A percentile compares a stretch with the other conserved stretches of the same genome.
Conservation (phyloP, 768 basidiomycete species). For the Termitomyces sp. region DNA sequence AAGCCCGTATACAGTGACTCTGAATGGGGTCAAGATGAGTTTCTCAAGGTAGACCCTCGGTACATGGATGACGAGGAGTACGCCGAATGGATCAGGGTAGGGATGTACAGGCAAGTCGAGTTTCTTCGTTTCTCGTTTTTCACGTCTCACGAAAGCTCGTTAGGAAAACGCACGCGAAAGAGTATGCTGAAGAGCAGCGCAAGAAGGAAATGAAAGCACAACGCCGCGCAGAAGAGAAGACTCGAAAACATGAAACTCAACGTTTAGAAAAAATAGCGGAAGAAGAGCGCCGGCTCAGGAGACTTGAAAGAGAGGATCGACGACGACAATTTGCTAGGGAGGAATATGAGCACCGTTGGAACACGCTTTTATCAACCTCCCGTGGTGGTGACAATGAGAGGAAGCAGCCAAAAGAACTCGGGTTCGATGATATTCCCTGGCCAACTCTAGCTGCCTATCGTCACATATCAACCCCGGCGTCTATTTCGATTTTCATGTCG, state of each 20-base stretch:
- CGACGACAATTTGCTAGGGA: conserved; percentile 41
- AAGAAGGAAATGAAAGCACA: conserved; percentile 49
- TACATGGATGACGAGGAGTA: conserved; percentile 85
- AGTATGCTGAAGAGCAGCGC: conserved; percentile 57
- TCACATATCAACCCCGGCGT: conserved; percentile 13
- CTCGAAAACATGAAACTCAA: conserved; percentile 45
- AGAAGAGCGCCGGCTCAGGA: conserved; percentile 45
- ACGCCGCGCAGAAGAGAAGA: conserved; percentile 48
- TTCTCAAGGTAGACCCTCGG: conserved; percentile 36
- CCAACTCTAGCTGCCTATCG: conserved; percentile 41
- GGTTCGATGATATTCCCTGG: conserved; percentile 69
- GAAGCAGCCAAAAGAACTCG: conserved; percentile 20
- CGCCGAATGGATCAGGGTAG: conserved; percentile 76
- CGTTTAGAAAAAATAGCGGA: conserved; percentile 45
- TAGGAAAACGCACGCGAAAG: conserved; percentile 64
- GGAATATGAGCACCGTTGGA: conserved; percentile 57
- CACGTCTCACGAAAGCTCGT: background rate
- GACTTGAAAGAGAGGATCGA: conserved; percentile 39
- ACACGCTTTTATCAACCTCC: conserved; percentile 33
- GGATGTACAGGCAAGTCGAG: conserved; percentile 67
- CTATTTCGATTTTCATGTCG: conserved; percentile 13
- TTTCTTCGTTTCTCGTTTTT: background rate
- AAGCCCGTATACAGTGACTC: conserved; percentile 14
- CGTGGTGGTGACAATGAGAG: conserved; percentile 15
- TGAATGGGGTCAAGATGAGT: conserved; percentile 24